Evolutionary conservation across 148 eudicot species (phyloP).

Genomic region (Persicaria tinctoria): DNA sequence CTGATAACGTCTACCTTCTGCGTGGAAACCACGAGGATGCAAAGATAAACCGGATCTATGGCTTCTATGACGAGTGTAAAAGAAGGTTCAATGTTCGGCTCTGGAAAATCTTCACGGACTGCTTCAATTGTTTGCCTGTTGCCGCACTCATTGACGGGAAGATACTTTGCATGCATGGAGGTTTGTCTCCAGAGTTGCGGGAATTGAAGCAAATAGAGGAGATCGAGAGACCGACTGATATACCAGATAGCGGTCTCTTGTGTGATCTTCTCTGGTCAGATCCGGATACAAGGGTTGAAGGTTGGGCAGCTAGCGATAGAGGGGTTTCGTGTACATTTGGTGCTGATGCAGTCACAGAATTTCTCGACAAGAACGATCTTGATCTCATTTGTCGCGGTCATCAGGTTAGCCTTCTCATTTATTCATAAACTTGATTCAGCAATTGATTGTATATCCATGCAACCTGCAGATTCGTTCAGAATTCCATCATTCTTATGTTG

Average conservation of each 20-base stretch:
- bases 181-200: slow-evolving; percentile 67
- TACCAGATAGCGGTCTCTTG: slow-evolving; percentile 75
- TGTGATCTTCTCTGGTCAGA: slow-evolving; percentile 95
- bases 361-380: slow-evolving; percentile 67
- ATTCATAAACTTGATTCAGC: not conserved
- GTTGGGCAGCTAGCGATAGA: slow-evolving; percentile 88
- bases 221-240: slow-evolving; percentile 66
- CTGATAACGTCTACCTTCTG: slow-evolving; percentile 56
- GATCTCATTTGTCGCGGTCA: slow-evolving; percentile 92
- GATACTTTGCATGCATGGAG: slow-evolving; percentile 91
- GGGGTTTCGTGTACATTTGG: slow-evolving; percentile 95
- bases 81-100: slow-evolving; percentile 87
- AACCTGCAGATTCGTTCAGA: no score
- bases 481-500: not conserved
- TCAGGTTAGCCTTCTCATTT: slow-evolving; percentile 42
- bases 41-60: slow-evolving; percentile 78
- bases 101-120: slow-evolving; percentile 96
- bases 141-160: slow-evolving; percentile 78
- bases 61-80: slow-evolving; percentile 91
- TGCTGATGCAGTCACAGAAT: slow-evolving; percentile 63
- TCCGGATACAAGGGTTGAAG: slow-evolving; percentile 57
- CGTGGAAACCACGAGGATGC: slow-evolving; percentile 96
- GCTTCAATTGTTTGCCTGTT: slow-evolving; percentile 86
- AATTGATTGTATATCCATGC: not conserved
- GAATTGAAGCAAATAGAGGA: slow-evolving; percentile 58